These are phyloP conservation scores for Adansonia madagascariensis DNA, from an alignment of 441 rosid species.

Conservation along the genomic window DNA sequence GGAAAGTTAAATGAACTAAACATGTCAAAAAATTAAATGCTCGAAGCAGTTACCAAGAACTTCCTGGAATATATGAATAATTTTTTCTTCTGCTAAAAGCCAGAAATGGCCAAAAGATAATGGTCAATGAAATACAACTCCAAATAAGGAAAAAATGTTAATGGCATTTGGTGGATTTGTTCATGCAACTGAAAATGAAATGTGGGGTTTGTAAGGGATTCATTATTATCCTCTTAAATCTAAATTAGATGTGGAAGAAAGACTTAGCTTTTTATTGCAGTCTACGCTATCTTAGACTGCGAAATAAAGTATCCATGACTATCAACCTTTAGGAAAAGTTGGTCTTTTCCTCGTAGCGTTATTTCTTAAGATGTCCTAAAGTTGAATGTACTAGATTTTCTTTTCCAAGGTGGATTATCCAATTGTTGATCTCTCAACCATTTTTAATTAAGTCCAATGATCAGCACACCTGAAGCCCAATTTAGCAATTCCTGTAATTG, in stretches of 20 bases:
- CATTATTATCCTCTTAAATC: background rate
- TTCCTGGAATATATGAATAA: background rate
- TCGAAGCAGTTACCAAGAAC: background rate
- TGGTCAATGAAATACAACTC: background rate
- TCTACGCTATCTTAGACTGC: background rate
- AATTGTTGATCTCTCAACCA: background rate
- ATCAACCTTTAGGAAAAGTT: background rate
- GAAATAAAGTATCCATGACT: background rate
- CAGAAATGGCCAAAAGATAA: constrained; percentile 12
- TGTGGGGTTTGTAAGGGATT: constrained; percentile 6
- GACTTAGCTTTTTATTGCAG: background rate
- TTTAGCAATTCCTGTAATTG: background rate
- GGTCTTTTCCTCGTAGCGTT: too few relatives aligned
- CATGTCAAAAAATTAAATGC: too few relatives aligned
- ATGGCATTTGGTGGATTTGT: background rate
- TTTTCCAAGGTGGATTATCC: too few relatives aligned
- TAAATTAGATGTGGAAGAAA: background rate
- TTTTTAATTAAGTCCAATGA: background rate
- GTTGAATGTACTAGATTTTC: background rate
- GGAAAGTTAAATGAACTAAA: constrained; percentile 1
- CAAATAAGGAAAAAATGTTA: background rate
- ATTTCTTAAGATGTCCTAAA: too few relatives aligned
- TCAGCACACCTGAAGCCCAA: background rate
- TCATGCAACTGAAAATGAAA: background rate
- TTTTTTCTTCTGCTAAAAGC: background rate